These are phyloP conservation scores for Limnanthes douglasii DNA, from an alignment of 345 rosid species.

Conservation along the genomic window DNA sequence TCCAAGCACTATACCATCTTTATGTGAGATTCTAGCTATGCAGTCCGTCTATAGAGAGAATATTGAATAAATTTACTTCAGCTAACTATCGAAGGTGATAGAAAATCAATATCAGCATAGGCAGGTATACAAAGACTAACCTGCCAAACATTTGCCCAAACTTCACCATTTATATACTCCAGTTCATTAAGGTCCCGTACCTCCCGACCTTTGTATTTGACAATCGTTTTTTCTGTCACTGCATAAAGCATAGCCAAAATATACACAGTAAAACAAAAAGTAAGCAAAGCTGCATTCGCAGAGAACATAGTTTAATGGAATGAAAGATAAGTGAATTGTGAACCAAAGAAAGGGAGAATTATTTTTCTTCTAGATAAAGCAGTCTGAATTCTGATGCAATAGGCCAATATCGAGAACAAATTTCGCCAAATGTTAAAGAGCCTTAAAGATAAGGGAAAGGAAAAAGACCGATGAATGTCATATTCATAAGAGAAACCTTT, in stretches of 20 bases:
- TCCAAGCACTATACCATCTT: conserved; percentile 49
- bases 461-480: too few relatives aligned
- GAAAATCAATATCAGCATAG: not conserved
- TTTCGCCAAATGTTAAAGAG: too few relatives aligned
- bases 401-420: too few relatives aligned
- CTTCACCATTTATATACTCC: conserved; percentile 78
- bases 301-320: too few relatives aligned
- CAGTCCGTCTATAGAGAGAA: conserved; percentile 55
- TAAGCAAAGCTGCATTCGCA: not conserved
- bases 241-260: conserved; percentile 10
- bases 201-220: conserved; percentile 40
- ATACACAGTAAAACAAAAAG: not conserved
- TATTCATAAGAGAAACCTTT: conserved; percentile 57
- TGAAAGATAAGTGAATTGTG: too few relatives aligned
- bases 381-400: too few relatives aligned
- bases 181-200: conserved; percentile 74
- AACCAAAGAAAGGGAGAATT: too few relatives aligned
- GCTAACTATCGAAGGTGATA: not conserved
- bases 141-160: conserved; percentile 96
- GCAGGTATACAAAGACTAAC: conserved; percentile 11
- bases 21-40: conserved; percentile 74
- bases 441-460: too few relatives aligned
- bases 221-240: conserved; percentile 33
- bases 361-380: too few relatives aligned
- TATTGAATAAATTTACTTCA: not conserved